Conservation (phyloP, 805 yeast species). For the Myxozyma neotropica region DNA sequence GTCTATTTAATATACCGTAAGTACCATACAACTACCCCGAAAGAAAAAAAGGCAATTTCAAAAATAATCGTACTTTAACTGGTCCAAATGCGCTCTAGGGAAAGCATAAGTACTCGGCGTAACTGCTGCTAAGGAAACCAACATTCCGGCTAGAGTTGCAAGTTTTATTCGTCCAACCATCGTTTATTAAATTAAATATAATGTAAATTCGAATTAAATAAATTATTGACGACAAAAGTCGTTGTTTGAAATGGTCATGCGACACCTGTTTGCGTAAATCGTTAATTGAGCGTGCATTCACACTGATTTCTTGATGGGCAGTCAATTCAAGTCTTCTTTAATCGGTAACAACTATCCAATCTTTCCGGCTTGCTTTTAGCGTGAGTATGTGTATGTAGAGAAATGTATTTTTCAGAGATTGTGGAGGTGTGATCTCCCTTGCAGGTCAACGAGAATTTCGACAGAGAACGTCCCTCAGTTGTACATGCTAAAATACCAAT, state of each 20-base stretch:
- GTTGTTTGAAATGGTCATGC: neutral
- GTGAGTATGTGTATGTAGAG: too few relatives aligned
- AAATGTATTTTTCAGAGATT: too few relatives aligned
- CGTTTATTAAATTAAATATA: too few relatives aligned
- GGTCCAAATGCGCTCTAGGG: conserved; percentile 27
- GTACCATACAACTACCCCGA: neutral
- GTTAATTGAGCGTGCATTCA: too few relatives aligned
- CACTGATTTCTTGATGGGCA: too few relatives aligned
- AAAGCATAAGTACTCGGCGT: conserved; percentile 10
- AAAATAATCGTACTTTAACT: conserved; percentile 17
- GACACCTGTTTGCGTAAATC: neutral
- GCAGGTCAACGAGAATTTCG: too few relatives aligned
- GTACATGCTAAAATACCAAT: too few relatives aligned
- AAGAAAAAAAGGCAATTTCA: neutral
- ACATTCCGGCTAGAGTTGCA: neutral
- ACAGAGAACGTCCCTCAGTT: too few relatives aligned
- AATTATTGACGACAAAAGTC: neutral
- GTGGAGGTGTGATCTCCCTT: too few relatives aligned
- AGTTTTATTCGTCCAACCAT: neutral
- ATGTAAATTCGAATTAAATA: neutral
- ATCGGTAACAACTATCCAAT: too few relatives aligned
- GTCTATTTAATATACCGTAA: conserved; percentile 12
- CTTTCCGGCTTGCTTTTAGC: too few relatives aligned
- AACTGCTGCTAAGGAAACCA: neutral
- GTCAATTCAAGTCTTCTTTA: too few relatives aligned